Evolutionary conservation across 2,329 filamentous ascomycete genomes (phyloP).

Genomic region (Penicillium hesseltinei): DNA sequence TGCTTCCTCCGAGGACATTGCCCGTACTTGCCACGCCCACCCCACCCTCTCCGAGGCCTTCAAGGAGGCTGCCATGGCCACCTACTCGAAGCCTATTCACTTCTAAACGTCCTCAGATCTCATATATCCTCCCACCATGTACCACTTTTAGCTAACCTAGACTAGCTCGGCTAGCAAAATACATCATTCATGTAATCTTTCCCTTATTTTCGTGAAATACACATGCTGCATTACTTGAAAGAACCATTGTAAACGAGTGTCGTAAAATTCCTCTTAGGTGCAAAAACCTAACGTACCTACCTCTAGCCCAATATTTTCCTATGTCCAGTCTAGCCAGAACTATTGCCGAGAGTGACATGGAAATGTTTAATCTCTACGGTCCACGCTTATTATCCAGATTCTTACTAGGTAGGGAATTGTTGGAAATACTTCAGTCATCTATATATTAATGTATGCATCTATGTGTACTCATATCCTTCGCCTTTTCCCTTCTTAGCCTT

Average conservation of each 20-base stretch:
- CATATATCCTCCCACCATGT: conserved; percentile 26
- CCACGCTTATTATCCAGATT: no score
- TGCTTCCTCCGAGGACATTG: conserved; percentile 90
- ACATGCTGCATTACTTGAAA: conserved; percentile 1
- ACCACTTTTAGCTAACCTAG: conserved; percentile 31
- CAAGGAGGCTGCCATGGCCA: conserved; percentile 99
- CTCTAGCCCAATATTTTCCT: no score
- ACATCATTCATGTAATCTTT: conserved; percentile 36
- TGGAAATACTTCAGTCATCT: not conserved
- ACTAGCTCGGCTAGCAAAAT: conserved; percentile 38
- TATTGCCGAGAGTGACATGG: no score
- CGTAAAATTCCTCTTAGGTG: not conserved
- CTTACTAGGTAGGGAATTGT: not conserved
- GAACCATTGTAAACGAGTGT: not conserved
- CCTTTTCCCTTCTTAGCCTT: not conserved
- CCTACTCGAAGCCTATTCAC: conserved; percentile 93
- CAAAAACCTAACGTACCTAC: no score
- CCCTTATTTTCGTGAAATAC: conserved; percentile 21
- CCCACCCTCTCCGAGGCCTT: conserved; percentile 95
- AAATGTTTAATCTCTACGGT: no score
- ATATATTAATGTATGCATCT: not conserved
- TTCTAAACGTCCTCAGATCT: conserved; percentile 57
- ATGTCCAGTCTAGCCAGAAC: no score
- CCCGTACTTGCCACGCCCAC: conserved; percentile 92
- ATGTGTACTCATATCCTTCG: not conserved